Base-by-base conservation (phyloP, 1,284 basidiomycete genomes). In the Cryptococcus wingfieldii region DNA sequence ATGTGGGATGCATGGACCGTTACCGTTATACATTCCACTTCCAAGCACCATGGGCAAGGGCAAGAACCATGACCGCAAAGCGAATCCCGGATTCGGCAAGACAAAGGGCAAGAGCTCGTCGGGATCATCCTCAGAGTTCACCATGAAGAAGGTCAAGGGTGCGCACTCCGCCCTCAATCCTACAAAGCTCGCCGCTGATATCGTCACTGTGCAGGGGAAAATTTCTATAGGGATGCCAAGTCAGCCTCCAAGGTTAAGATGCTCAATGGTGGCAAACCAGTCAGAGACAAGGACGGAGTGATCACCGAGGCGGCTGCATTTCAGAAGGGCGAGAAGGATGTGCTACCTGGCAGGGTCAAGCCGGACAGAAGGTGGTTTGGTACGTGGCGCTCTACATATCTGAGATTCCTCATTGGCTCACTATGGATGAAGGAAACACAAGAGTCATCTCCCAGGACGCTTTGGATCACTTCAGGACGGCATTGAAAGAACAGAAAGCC, bases 381-480 rank as follows among this genome's bases (percentile, higher is more conserved):
- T 93, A 69, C 68, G 87, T 82, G 42, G 16, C 43, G 10, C 7
- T 16, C 43, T 50, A 64, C 31, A 31, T 43, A 46, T 38, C 27
- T 12, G 25, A n/a, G 10, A 18, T 12, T 28, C 27, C 27, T n/a
- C 8, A 13, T 13, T 10, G 12, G 23, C 28, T 49, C 8, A 38
- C 18, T 19, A 18, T 34, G 14, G 10, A 6, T 5, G 10, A 38
- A 93, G 90, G 94, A 47, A 98, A 98, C 79, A 98, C 96, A 12
- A 83, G 96, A 70, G 95, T 98, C 51, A 98, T 99, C 73, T 92
- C 90, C n/a, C 93, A 97, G 72, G 88, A 84, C 41, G 92, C 93
- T 7, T 78, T 97, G 68, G 93, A 97, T 70, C 93, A 95, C 75
- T 96, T 97, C 79, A 81, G 93, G 51, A 90, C 89, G 13, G 91